Conservation (phyloP, 345 rosid species). For the Acer campestre region DNA sequence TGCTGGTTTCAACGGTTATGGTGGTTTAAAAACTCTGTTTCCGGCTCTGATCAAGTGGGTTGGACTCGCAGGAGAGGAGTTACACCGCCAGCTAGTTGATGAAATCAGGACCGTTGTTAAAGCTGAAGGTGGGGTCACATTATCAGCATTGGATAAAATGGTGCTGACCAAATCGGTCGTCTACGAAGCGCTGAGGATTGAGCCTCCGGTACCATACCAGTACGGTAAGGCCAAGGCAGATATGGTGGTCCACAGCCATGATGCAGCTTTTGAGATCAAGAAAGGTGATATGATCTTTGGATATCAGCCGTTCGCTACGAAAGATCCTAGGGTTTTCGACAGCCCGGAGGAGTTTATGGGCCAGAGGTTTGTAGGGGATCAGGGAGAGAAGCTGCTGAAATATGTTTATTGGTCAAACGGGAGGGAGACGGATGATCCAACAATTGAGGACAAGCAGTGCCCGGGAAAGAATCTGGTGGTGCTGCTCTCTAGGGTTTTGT, state of each 20-base stretch:
- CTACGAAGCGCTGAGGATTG: conserved; percentile 44
- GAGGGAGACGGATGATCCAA: conserved; percentile 38
- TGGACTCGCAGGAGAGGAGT: conserved; percentile 34
- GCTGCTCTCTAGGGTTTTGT: conserved; percentile 31
- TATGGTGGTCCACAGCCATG: conserved; percentile 45
- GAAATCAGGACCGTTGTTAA: conserved; percentile 43
- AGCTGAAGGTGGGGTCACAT: conserved; percentile 31
- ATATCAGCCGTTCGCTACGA: conserved; percentile 50
- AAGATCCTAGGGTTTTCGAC: conserved; percentile 43
- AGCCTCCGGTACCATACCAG: conserved; percentile 51
- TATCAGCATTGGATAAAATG: conserved; percentile 42
- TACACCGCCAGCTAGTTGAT: conserved; percentile 34
- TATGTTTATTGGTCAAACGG: conserved; percentile 63
- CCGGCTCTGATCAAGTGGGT: conserved; percentile 49
- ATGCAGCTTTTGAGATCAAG: conserved; percentile 43
- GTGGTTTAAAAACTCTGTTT: conserved; percentile 35
- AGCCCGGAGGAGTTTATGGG: conserved; percentile 44
- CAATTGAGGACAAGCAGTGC: conserved; percentile 53
- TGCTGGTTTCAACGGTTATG: conserved; percentile 39
- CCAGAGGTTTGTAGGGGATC: conserved; percentile 41
- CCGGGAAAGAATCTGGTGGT: conserved; percentile 55
- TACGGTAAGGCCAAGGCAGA: conserved; percentile 46
- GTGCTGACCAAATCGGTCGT: conserved; percentile 48
- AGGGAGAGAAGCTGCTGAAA: conserved; percentile 43
- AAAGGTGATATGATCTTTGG: conserved; percentile 59